phyloP scores from a whole-genome alignment of 139 green algal species.

The Chlamydomonas schloesseri region DNA sequence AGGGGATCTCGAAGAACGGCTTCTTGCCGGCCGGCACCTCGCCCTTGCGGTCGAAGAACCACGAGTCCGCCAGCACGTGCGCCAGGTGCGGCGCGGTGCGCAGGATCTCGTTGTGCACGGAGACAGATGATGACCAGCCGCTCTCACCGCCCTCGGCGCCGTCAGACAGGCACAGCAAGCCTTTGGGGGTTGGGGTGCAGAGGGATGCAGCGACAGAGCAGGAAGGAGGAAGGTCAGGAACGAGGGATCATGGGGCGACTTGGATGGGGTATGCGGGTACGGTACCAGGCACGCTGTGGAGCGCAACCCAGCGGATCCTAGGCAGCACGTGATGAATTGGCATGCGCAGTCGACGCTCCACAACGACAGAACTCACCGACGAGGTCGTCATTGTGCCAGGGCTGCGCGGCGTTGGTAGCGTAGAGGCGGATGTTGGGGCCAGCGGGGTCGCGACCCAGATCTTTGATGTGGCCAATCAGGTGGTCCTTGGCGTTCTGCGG shows the following conservation, averaged over 20 bases:
- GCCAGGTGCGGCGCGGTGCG: slow-evolving; percentile 53
- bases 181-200: background rate
- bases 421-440: slow-evolving; percentile 68
- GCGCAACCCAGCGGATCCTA: too few species aligned
- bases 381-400: slow-evolving; percentile 77
- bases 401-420: slow-evolving; percentile 73
- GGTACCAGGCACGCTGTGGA: too few species aligned
- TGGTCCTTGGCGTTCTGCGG: slow-evolving; percentile 77
- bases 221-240: background rate
- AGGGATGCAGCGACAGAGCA: background rate
- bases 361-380: slow-evolving; percentile 52
- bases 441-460: slow-evolving; percentile 69
- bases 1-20: slow-evolving; percentile 68
- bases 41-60: slow-evolving; percentile 67
- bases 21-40: slow-evolving; percentile 62
- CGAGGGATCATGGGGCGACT: too few species aligned
- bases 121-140: slow-evolving; percentile 49
- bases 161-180: slow-evolving; percentile 64
- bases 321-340: too few species aligned
- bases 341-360: too few species aligned
- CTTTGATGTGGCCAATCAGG: slow-evolving; percentile 78
- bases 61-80: slow-evolving; percentile 54
- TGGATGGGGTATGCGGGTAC: too few species aligned
- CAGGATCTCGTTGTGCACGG: slow-evolving; percentile 68
- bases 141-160: slow-evolving; percentile 59